Conservation (phyloP, 202 grass and related monocot genomes). For the Carex sylvatica region DNA sequence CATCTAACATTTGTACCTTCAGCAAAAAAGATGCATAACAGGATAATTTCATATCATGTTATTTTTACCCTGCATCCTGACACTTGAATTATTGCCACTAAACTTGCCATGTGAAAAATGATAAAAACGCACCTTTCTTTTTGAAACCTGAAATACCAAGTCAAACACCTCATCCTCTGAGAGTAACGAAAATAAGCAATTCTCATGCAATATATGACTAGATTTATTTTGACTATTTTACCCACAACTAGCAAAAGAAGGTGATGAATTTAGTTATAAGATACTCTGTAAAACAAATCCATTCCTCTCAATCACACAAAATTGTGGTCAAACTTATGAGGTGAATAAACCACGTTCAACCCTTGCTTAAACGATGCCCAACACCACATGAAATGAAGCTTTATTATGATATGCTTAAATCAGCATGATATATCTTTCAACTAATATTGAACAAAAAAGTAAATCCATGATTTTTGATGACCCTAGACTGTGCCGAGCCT, state of each 20-base stretch:
- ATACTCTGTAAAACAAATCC: neutral
- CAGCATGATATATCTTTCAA: neutral
- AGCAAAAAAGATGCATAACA: no score
- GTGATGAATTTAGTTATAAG: neutral
- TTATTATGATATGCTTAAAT: neutral
- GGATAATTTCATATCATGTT: no score
- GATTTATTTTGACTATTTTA: neutral
- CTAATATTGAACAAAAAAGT: neutral
- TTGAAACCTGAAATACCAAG: no score
- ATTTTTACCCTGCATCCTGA: no score
- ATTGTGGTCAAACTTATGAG: neutral
- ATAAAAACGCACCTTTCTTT: no score
- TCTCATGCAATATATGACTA: neutral
- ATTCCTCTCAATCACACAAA: neutral
- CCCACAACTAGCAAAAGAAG: neutral
- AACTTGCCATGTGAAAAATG: no score
- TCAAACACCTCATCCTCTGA: no score
- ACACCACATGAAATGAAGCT: neutral
- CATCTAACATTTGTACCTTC: no score
- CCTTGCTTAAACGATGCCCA: neutral
- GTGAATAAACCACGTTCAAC: neutral
- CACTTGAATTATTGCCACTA: no score
- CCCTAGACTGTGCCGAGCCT: conserved; percentile 57
- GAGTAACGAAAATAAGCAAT: no score
- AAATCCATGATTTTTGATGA: no score